Percentiles rank a stretch among this genome's conserved stretches.
Conservation (phyloP, 306 rosid genomes). For the Abrus precatorius region DNA sequence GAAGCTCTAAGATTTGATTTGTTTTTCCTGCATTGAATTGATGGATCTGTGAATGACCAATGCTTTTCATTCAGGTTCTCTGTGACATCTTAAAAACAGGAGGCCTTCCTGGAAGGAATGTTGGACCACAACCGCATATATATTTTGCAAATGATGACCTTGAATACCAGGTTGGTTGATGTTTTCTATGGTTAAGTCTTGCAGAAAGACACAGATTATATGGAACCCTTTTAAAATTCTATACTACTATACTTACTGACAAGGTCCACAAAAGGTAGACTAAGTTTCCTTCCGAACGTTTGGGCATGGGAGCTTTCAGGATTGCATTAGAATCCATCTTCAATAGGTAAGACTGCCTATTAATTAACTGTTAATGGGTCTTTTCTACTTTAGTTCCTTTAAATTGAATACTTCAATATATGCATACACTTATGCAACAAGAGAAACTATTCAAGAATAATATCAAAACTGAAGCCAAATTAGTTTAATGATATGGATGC, state of each 20-base stretch:
- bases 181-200: conserved; percentile 41
- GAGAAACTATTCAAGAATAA: conserved; percentile 16
- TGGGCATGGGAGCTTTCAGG: conserved; percentile 98
- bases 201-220: conserved; percentile 32
- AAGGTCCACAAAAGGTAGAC: conserved; percentile 73
- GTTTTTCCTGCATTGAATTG: background rate
- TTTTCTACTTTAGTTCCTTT: conserved; percentile 32
- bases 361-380: conserved; percentile 6
- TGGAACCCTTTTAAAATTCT: conserved; percentile 36
- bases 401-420: background rate
- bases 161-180: conserved; percentile 80
- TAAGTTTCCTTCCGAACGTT: conserved; percentile 91
- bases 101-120: conserved; percentile 86
- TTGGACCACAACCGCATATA: conserved; percentile 73
- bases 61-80: conserved; percentile 68
- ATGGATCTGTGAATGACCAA: conserved; percentile 38
- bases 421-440: background rate
- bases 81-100: conserved; percentile 91
- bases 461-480: conserved; percentile 29
- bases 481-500: conserved; percentile 1
- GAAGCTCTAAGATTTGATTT: conserved; percentile 22
- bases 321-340: conserved; percentile 91
- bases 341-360: conserved; percentile 65
- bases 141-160: conserved; percentile 93
- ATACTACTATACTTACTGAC: conserved; percentile 56